Base-by-base conservation (phyloP, 2,329 filamentous ascomycete species). In the Botrytis medusae region DNA sequence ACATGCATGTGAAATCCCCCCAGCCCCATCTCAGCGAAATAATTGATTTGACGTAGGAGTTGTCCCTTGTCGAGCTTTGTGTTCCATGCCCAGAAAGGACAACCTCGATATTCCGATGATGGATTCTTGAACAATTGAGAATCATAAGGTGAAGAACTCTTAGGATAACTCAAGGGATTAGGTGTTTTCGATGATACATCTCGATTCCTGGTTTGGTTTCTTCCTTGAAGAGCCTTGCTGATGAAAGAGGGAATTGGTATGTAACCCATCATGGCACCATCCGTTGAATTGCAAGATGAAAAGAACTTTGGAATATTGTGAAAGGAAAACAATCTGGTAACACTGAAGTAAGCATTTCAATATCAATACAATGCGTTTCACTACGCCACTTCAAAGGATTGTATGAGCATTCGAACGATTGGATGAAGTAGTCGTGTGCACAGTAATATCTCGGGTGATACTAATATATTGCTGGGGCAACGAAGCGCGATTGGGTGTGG, bases 1-100 rank as follows among this genome's bases (percentile, higher is more conserved):
- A 78, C 77, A 74, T 81, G 80, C 76, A 81, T 81, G 44, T 80
- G 78, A 59, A 81, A 81, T 4, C 81, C 80, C 5, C 80, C 80
- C 72, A 81, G 75, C 4, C 80, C 80, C 80, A 82, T 81, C 16
- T 78, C 77, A 25, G 73, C 59, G 29, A 81, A 78, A 71, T 77
- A 65, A 68, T 81, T 79, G 44, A 82, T 81, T 67, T 82, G 80
- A 32, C 79, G 76, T 2, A 79, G 76, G 65, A 81, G 71, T 71
- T 79, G 77, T 18, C 73, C 73, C 73, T 78, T 78, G 16, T 80
- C 76, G 14, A 81, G 77, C 54, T 77, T 79, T 4, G 75, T 76
- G 63, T 81, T 81, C 79, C 80, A 81, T 54, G 79, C 67, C 79
- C 80, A 81, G 7, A 81, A 69, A 4, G 80, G 81, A 69, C 76